Evolutionary conservation across 2,329 filamentous ascomycete species (phyloP), one percentile per base, ranked within the genome.

Genomic region (Arthrobotrys entomopaga): DNA sequence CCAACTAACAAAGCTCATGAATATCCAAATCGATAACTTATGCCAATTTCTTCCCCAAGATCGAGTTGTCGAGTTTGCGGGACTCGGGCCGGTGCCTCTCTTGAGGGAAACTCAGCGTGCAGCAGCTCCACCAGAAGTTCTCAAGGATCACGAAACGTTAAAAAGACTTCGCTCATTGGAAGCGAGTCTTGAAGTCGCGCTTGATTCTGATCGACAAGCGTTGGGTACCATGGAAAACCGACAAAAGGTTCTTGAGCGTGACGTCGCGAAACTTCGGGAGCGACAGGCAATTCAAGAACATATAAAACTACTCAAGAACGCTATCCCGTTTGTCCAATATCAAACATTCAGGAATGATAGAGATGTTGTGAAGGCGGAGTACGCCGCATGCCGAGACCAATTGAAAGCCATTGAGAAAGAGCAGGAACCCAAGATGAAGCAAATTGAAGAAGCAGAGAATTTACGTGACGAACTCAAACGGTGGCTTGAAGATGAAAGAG

Each of bases 1-100:
- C 10, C 82, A 85, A 8, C 83, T 97, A 56, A 90, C 90, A 74
- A 86, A 84, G 71, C 85, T 85, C 8, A 88, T 96, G 79, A 90
- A 90, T 56, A 98, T 99, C 59, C 95, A 99, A 81, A 92, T 98
- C 77, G 95, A 99, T 83, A 99, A 99, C 78, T 85, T 99, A 1
- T 99, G 95, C 81, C 95, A 99, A 80, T 99, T 99, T 79, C 83
- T 99, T 50, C 95, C 95, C 0, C 95, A 99, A 81, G 95, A 99
- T 80, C 91, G 93, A 77, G 95, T 99, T 0, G 92, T 93, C 22
- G 93, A 97, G 80, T 99, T 99, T 80, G 92, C 95, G 3, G 90
- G 87, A 3, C 87, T 96, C 77, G 91, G 88, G 7, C 90, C 94
- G 0, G 84, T 96, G 11, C 90, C 96, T 50, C 86, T 97, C 19